phyloP scores from a whole-genome alignment of 2,329 filamentous ascomycete genomes.

The Macrophomina tecta region DNA sequence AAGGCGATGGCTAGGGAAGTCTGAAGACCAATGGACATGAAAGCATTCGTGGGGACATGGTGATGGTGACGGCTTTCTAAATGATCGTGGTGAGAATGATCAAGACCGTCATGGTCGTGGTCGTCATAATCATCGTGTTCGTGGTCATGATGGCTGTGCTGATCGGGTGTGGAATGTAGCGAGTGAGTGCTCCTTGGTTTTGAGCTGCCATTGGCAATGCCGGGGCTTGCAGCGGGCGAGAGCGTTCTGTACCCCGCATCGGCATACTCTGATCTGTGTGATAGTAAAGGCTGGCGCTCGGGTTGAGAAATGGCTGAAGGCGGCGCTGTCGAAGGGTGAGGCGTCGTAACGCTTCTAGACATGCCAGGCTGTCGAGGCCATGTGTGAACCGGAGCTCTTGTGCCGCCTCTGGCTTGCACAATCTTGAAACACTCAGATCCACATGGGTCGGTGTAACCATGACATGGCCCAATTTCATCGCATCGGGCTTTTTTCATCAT shows the following conservation, averaged over 20 bases:
- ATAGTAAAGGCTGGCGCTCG: slow-evolving; percentile 38
- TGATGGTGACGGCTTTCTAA: slow-evolving; percentile 54
- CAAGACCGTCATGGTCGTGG: slow-evolving; percentile 22
- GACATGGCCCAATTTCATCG: slow-evolving; percentile 65
- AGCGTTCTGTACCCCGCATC: slow-evolving; percentile 30
- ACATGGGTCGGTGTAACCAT: slow-evolving; percentile 66
- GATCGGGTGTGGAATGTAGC: slow-evolving; percentile 7
- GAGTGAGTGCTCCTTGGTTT: slow-evolving; percentile 19
- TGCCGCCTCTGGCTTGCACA: slow-evolving; percentile 46
- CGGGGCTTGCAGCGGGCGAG: slow-evolving; percentile 21
- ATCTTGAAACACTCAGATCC: slow-evolving; percentile 66
- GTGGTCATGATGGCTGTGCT: slow-evolving; percentile 29
- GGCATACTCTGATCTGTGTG: slow-evolving; percentile 31
- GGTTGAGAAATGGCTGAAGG: background rate
- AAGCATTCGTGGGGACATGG: slow-evolving; percentile 92
- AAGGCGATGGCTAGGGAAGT: slow-evolving; percentile 93
- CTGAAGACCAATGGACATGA: slow-evolving; percentile 92
- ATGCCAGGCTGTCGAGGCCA: slow-evolving; percentile 21
- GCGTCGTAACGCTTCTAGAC: slow-evolving; percentile 10
- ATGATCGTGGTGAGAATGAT: slow-evolving; percentile 32
- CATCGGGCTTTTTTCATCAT: slow-evolving; percentile 59
- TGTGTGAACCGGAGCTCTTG: slow-evolving; percentile 28
- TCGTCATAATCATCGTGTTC: slow-evolving; percentile 29
- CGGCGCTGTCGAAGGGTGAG: background rate
- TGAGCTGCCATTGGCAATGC: slow-evolving; percentile 28